These are phyloP conservation scores for Fomitopsis pulvina DNA, from an alignment of 768 basidiomycete species.

Conservation along the genomic window DNA sequence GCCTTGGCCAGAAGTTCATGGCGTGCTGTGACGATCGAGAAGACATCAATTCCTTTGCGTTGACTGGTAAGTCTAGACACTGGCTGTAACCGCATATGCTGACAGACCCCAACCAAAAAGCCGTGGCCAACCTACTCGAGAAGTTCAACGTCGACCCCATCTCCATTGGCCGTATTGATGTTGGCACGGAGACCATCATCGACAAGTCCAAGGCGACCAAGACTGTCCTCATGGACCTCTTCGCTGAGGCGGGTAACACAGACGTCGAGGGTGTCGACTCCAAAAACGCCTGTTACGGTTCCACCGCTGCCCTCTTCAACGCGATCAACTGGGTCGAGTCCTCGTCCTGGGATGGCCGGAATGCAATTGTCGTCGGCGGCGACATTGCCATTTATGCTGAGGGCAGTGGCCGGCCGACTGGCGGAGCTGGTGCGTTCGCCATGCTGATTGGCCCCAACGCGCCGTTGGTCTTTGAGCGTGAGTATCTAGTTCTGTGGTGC, in stretches of 20 bases:
- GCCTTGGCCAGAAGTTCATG: conserved; percentile 97
- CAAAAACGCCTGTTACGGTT: conserved; percentile 99
- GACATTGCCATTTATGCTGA: conserved; percentile 99
- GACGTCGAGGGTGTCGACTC: conserved; percentile 99
- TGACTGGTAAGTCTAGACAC: conserved; percentile 57
- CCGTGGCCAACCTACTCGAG: conserved; percentile 81
- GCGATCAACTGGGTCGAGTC: conserved; percentile 98
- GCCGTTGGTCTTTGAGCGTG: conserved; percentile 91
- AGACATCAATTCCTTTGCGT: conserved; percentile 96
- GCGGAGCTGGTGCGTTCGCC: conserved; percentile 94
- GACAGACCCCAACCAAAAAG: conserved; percentile 32
- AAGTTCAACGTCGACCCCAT: conserved; percentile 96
- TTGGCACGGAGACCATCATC: conserved; percentile 98
- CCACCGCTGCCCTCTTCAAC: conserved; percentile 98
- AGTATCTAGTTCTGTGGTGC: conserved; percentile 31
- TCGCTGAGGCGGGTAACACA: conserved; percentile 84
- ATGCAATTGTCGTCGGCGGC: conserved; percentile 93
- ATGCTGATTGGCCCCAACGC: conserved; percentile 96
- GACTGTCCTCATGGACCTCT: conserved; percentile 97
- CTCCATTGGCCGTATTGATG: conserved; percentile 95
- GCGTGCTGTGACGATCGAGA: conserved; percentile 98
- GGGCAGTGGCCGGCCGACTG: conserved; percentile 90
- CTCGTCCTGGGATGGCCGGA: conserved; percentile 93
- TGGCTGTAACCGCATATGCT: background rate
- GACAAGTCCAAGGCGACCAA: conserved; percentile 99